A percentile compares a stretch with the other conserved stretches of the same genome.
Conservation (phyloP, 257 asterid species). For the Linderniella brevidens region DNA sequence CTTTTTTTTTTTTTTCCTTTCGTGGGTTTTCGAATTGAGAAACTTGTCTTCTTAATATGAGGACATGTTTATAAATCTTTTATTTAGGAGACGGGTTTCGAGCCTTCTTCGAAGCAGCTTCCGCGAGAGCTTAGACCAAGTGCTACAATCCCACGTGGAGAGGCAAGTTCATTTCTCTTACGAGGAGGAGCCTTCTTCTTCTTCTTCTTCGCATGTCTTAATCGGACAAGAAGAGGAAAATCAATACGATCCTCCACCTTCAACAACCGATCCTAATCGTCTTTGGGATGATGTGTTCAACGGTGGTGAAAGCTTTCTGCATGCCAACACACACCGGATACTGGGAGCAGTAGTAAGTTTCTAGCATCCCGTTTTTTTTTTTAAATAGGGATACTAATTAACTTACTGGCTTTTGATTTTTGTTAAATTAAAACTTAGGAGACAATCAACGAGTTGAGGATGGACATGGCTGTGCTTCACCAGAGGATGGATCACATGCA, state of each 20-base stretch:
- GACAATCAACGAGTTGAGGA: conserved; percentile 50
- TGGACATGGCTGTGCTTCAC: conserved; percentile 69
- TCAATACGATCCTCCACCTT: neutral
- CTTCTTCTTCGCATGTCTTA: conserved; percentile 31
- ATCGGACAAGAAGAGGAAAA: conserved; percentile 15
- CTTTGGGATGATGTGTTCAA: too few species aligned
- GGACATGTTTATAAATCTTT: neutral
- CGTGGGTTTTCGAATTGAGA: too few species aligned
- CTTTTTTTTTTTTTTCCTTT: neutral
- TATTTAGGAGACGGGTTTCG: conserved; percentile 68
- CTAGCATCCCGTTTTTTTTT: neutral
- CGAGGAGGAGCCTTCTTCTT: conserved; percentile 21
- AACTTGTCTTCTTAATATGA: too few species aligned
- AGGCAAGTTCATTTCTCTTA: conserved; percentile 46
- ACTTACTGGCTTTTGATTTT: neutral
- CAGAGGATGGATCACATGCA: conserved; percentile 75
- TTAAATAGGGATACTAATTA: conserved; percentile 9
- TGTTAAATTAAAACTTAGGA: conserved; percentile 23
- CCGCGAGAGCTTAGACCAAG: conserved; percentile 66
- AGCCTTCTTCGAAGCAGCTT: conserved; percentile 80
- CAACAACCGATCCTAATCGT: too few species aligned
- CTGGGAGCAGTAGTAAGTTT: too few species aligned
- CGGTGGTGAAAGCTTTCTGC: too few species aligned
- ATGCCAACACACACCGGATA: too few species aligned
- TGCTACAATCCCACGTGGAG: conserved; percentile 64